Base-by-base conservation (phyloP, 1,139 yeast genomes). In the Candida glucosophila region DNA sequence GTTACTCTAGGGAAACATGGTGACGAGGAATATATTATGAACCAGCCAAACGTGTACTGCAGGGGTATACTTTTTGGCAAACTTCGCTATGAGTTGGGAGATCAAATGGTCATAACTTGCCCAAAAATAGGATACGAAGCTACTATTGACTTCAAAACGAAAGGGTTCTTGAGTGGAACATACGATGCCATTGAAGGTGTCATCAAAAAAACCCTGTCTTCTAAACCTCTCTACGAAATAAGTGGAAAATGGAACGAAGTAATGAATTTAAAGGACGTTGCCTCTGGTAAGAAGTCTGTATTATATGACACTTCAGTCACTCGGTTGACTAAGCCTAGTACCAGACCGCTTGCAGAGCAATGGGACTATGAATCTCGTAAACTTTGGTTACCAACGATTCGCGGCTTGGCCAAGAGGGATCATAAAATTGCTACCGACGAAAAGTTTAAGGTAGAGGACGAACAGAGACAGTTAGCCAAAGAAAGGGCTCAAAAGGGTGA, bases 31-130 rank as follows among this genome's bases (percentile, higher is more conserved):
- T 90, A 86, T 50, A 70, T 76, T 9, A 64, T 90, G 52, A 79
- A 85, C 15, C 98, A 90, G 51, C 98, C 98, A 29, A 90, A 90
- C 49, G 77, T 90, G 57, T 90, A 90, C 43, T 94, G 93, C n/a
- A 67, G 98, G 40, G 96, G 95, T 25, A 82, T 90, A 25, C 56
- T 90, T 19, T 82, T 90, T 46, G 98, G 98, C 12, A 81, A 79
- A 38, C 67, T 90, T 62, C 80, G 77, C 54, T 77, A 80, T 35
- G 98, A 90, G 49, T 56, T 90, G 32, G 98, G 98, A 18, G 98
- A 90, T 47, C 94, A 82, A 44, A 74, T 93, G 74, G 44, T 67
- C 10, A 66, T 90, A 27, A 73, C 68, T 40, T 82, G 93, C 43
- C 67, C 73, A 7, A 56, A 62, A 8, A 62, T 64, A 12, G 77